These are phyloP conservation scores for Prunus mume DNA, from an alignment of 306 rosid species.

Conservation along the genomic window DNA sequence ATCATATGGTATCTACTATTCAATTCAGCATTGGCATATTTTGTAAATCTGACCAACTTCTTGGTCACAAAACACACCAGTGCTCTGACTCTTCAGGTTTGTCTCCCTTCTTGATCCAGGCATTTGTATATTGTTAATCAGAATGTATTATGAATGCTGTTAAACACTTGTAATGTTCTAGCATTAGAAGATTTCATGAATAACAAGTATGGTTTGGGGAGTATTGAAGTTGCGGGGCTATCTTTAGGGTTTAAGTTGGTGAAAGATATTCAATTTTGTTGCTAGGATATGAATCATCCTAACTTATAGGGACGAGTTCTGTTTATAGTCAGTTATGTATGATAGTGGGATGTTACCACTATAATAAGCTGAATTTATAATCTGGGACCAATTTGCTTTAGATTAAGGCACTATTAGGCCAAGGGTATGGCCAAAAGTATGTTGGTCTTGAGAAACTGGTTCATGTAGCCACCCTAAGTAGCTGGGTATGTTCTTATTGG, in stretches of 20 bases:
- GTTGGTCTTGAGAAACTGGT: background rate
- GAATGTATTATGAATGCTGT: background rate
- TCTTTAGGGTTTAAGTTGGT: background rate
- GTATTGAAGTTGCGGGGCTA: background rate
- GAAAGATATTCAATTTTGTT: background rate
- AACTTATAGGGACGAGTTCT: background rate
- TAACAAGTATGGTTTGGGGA: background rate
- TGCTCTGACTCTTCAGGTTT: slow-evolving; percentile 98
- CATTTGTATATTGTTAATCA: background rate
- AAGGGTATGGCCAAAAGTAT: background rate
- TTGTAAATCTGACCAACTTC: slow-evolving; percentile 95
- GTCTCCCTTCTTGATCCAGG: slow-evolving; percentile 20
- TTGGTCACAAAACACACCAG: slow-evolving; percentile 99
- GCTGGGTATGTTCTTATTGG: background rate
- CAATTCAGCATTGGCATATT: slow-evolving; percentile 89
- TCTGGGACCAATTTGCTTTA: background rate
- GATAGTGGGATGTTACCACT: background rate
- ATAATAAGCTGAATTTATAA: background rate
- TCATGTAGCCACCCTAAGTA: background rate
- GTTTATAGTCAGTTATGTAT: background rate
- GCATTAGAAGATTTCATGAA: background rate
- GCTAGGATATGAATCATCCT: background rate
- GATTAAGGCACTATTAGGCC: background rate
- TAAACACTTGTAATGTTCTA: background rate
- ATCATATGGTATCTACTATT: slow-evolving; percentile 95